Base-by-base conservation (phyloP, 1,284 basidiomycete genomes). In the Moniliophthora roreri region DNA sequence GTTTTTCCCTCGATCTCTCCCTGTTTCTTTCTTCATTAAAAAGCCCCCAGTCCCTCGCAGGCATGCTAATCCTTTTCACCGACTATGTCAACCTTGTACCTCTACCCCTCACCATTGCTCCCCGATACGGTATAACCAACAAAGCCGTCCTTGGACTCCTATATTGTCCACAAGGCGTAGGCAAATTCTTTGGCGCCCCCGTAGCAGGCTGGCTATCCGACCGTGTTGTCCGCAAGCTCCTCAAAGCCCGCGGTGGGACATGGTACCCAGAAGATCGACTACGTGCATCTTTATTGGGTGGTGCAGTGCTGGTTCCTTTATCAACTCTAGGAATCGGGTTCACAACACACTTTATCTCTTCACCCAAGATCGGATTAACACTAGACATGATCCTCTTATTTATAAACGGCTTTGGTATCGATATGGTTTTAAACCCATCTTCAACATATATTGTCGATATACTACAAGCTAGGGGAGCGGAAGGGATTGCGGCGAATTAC, bases 241-340 rank as follows among this genome's bases (percentile, higher is more conserved):
- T 78, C 26, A 67, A 67, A 50, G 66, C 72, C n/a, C 73, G 85
- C 32, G 74, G 74, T 40, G 82, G 70, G 4, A 58, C 67, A 13
- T 78, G 73, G 78, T 70, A 74, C 3, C 82, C 85, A 0, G 86
- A 89, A 62, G 86, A 87, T 60, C 73, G 85, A 4, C 71, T 87
- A 21, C 69, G 75, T 9, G 80, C 77, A 0, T 71, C 72, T 0
- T 63, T 82, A 38, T 55, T 77, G 7, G 83, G 81, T 11, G 70
- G 72, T 0, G 69, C 69, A 0, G 26, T 81, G 5, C 58, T 84
- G 35, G 66, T 79, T 15, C 61, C 61, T 1, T 18, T 61, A 2
- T 58, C 58, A 16, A 48, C 57, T 13, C 32, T 62, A 18, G 48
- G 49, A 3, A 52, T 57, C 8, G 60, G 60, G 5, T 34, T 59